A percentile compares a stretch with the other conserved stretches of the same genome.
phyloP scores from a whole-genome alignment of 495 filamentous ascomycete species.

The Ascobolus immersus region DNA sequence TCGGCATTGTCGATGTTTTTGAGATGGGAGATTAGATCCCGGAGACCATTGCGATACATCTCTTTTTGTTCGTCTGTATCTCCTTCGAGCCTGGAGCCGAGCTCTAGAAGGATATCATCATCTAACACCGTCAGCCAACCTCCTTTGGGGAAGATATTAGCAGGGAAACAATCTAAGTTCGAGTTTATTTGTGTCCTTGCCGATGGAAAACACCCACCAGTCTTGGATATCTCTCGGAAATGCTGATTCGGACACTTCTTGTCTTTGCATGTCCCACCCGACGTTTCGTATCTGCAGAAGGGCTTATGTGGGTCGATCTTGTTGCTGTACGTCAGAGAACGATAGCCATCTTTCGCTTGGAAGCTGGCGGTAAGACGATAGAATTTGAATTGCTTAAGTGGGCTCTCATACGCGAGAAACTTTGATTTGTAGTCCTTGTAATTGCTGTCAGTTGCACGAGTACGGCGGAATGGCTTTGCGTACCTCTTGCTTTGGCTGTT shows the following conservation, averaged over 20 bases:
- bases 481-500: too few relatives aligned
- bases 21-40: conserved; percentile 47
- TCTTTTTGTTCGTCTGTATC: conserved; percentile 41
- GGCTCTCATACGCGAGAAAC: conserved; percentile 59
- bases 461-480: too few relatives aligned
- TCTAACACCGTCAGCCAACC: conserved; percentile 46
- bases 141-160: too few relatives aligned
- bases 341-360: conserved; percentile 45
- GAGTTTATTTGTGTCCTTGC: not conserved
- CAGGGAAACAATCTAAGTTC: too few relatives aligned
- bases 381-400: conserved; percentile 54
- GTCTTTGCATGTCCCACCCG: conserved; percentile 54
- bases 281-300: conserved; percentile 49
- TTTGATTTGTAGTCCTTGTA: too few relatives aligned
- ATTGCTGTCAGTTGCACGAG: too few relatives aligned
- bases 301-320: conserved; percentile 47
- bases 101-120: conserved; percentile 60
- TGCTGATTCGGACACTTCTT: conserved; percentile 48
- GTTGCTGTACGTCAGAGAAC: conserved; percentile 81
- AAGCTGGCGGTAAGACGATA: conserved; percentile 74
- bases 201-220: conserved; percentile 39
- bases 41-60: conserved; percentile 50
- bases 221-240: conserved; percentile 45
- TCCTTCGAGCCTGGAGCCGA: conserved; percentile 48
- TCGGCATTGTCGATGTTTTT: conserved; percentile 50